Conservation (phyloP, 2,329 filamentous ascomycete species). For the Kalmusia sp. region DNA sequence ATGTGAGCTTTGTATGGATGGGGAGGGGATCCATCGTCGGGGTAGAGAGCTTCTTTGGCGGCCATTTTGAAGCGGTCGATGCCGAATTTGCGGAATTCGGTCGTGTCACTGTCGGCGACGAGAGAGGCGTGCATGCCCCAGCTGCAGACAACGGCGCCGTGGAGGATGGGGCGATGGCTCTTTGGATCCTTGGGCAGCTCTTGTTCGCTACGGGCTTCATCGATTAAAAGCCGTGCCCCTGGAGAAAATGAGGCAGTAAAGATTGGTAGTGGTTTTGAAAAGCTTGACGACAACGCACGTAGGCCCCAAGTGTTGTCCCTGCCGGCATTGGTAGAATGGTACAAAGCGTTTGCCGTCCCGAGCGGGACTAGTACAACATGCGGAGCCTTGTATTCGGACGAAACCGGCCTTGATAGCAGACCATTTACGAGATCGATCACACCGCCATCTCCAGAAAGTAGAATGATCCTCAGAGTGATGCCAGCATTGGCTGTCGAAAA, state of each 20-base stretch:
- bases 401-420: constrained; percentile 49
- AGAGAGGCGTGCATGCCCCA: constrained; percentile 90
- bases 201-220: constrained; percentile 54
- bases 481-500: constrained; percentile 59
- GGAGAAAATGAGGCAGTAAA: constrained; percentile 55
- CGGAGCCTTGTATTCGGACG: constrained; percentile 54
- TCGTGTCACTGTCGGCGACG: constrained; percentile 89
- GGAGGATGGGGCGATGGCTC: constrained; percentile 46
- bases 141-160: constrained; percentile 84
- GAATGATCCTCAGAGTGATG: constrained; percentile 61
- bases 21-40: constrained; percentile 57
- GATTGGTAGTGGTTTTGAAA: constrained; percentile 48
- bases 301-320: constrained; percentile 52
- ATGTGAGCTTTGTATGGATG: constrained; percentile 66
- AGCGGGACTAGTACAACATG: constrained; percentile 63
- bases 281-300: constrained; percentile 43
- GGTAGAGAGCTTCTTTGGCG: constrained; percentile 75
- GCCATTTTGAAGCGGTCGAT: constrained; percentile 83
- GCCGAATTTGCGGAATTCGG: constrained; percentile 79
- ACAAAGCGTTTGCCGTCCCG: constrained; percentile 59
- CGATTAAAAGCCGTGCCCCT: constrained; percentile 50
- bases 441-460: constrained; percentile 89
- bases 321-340: constrained; percentile 51
- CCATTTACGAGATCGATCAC: constrained; percentile 82
- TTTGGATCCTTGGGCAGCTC: constrained; percentile 28